Conservation (phyloP, 768 basidiomycete species). For the Suillus ampliporus region DNA sequence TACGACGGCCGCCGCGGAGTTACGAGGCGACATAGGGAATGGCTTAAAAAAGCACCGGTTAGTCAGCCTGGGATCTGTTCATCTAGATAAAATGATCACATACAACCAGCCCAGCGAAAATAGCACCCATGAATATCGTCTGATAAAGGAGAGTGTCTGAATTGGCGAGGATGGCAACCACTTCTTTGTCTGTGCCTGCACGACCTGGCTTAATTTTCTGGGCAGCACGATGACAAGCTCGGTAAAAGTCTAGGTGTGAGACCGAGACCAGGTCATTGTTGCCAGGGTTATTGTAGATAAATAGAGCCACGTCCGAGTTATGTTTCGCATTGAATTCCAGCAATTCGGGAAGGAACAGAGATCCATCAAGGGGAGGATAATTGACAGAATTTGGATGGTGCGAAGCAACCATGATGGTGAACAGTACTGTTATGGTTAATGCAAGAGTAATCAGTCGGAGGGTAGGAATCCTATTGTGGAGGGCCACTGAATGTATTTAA, state of each 20-base stretch:
- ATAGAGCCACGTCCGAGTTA: conserved; percentile 32
- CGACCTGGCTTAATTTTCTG: conserved; percentile 45
- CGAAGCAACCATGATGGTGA: background rate
- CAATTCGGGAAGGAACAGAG: conserved; percentile 34
- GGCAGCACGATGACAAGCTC: conserved; percentile 47
- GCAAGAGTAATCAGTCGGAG: too few species aligned
- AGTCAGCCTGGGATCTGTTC: conserved; percentile 29
- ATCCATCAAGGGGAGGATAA: conserved; percentile 6
- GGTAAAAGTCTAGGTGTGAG: conserved; percentile 44
- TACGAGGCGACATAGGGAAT: conserved; percentile 47
- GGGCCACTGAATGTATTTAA: too few species aligned
- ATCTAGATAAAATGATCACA: conserved; percentile 32
- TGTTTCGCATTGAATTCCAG: conserved; percentile 41
- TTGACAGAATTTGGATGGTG: background rate
- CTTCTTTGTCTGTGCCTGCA: conserved; percentile 22
- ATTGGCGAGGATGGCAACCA: conserved; percentile 31
- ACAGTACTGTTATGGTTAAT: background rate
- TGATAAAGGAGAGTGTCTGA: conserved; percentile 43
- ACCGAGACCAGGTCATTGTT: conserved; percentile 32
- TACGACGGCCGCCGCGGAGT: conserved; percentile 46
- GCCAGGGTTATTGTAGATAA: background rate
- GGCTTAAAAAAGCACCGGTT: conserved; percentile 26
- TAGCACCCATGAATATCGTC: conserved; percentile 40
- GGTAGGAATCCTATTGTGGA: too few species aligned
- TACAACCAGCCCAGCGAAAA: conserved; percentile 45